Evolutionary conservation across 2,329 filamentous ascomycete genomes (phyloP).

Genomic region (Bipolaris bicolor): DNA sequence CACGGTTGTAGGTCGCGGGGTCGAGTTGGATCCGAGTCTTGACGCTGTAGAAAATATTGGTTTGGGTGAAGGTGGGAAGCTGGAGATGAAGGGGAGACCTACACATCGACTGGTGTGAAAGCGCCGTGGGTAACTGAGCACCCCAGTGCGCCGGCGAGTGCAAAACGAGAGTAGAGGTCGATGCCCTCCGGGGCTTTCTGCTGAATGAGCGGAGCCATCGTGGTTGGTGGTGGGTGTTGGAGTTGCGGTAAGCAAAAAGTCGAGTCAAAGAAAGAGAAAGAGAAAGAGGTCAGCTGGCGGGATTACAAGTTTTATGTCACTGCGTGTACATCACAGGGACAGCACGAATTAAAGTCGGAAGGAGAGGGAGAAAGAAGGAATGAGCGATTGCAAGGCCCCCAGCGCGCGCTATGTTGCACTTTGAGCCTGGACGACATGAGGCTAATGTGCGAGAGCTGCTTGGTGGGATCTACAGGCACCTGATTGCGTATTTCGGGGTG

Average conservation of each 20-base stretch:
- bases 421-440: background rate
- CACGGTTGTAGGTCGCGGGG: constrained; percentile 84
- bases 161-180: constrained; percentile 90
- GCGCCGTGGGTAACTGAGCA: constrained; percentile 97
- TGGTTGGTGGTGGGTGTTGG: background rate
- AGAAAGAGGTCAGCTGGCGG: background rate
- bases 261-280: background rate
- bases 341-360: background rate
- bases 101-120: constrained; percentile 99
- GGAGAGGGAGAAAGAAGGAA: background rate
- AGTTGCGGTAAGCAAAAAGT: background rate
- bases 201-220: background rate
- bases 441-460: background rate
- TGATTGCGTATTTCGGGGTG: background rate
- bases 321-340: background rate
- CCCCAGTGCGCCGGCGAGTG: constrained; percentile 95
- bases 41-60: constrained; percentile 63
- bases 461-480: background rate
- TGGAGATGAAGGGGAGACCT: constrained; percentile 57
- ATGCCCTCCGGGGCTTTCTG: constrained; percentile 52
- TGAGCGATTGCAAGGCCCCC: background rate
- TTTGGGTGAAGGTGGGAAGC: constrained; percentile 10
- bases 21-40: constrained; percentile 96
- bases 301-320: background rate
- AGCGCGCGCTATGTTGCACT: background rate